Conservation (phyloP, 495 filamentous ascomycete genomes). For the Entonaema liquescens region DNA sequence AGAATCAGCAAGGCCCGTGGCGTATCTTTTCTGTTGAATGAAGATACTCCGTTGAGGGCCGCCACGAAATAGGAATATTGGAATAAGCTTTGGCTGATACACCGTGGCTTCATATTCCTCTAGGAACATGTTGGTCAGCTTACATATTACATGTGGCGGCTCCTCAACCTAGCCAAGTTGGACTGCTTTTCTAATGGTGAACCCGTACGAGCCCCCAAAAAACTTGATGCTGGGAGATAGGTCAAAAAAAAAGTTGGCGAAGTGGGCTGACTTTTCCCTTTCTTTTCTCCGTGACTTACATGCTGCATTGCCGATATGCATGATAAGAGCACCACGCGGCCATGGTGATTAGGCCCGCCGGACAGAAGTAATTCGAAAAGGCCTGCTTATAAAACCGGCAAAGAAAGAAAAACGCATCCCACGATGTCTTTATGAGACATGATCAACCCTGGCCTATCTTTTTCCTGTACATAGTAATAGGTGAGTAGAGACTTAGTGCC, state of each 20-base stretch:
- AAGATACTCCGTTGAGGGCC: background rate
- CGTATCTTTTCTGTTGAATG: background rate
- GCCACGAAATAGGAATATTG: background rate
- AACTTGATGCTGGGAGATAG: background rate
- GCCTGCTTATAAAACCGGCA: background rate
- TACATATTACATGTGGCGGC: constrained; percentile 6
- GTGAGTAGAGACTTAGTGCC: background rate
- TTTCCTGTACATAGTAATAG: background rate
- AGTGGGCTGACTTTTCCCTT: background rate
- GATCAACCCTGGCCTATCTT: background rate
- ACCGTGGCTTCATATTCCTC: background rate
- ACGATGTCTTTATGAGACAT: background rate
- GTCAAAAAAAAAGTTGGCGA: background rate
- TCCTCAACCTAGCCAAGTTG: background rate
- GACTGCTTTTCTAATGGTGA: background rate
- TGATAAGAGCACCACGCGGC: background rate
- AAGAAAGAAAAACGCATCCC: background rate
- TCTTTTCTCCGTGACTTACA: background rate
- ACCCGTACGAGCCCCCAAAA: background rate
- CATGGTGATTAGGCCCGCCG: background rate
- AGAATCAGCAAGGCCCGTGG: background rate
- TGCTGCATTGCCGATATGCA: background rate
- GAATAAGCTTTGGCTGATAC: background rate
- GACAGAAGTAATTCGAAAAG: background rate
- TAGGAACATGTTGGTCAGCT: constrained; percentile 9